Base-by-base conservation (phyloP, 2,329 filamentous ascomycete species). In the Phoma herbarum region DNA sequence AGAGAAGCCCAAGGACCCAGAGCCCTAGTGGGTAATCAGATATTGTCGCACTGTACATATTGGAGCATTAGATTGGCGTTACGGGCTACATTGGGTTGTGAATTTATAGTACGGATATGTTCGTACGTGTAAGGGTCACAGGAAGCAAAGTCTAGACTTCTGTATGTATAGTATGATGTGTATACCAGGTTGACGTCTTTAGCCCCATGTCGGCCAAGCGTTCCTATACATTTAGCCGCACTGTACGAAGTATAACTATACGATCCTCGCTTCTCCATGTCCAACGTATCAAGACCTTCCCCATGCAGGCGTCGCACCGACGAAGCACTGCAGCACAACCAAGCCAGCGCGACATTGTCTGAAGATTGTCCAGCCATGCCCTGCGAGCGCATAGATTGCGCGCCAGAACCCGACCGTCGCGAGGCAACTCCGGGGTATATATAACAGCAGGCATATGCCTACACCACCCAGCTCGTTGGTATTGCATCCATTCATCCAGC, bases 21-120 rank as follows among this genome's bases (percentile, higher is more conserved):
- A 54, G 44, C 26, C 44, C n/a, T 3, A n/a, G 2, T 33, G 1
- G 14, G 35, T 18, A n/a, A n/a, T n/a, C n/a, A n/a, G n/a, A n/a
- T n/a, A n/a, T 2, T 4, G 18, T 45, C 14, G 49, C 43, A 33
- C 45, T 31, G 20, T 37, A 20, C 14, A 44, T 52, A 41, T 25
- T 4, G 28, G 18, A n/a, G 29, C 64, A 60, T 60, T 55, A 47
- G 37, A 64, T 26, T n/a, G 57, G 59, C 59, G 51, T 64, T 58
- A 14, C 28, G 25, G 47, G 1, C 33, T 49, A 28, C 43, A 44
- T 49, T 22, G 10, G 31, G 16, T 2, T 2, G 7, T 6, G 35
- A n/a, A 39, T 2, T 20, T 39, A 14, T 35, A 28, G 22, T 11
- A 18, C 18, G 14, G 14, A 6, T 29, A 14, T 12, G 10, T 23